These are phyloP conservation scores for Apiospora sp. DNA, from an alignment of 2,329 filamentous ascomycete species.

Conservation along the genomic window DNA sequence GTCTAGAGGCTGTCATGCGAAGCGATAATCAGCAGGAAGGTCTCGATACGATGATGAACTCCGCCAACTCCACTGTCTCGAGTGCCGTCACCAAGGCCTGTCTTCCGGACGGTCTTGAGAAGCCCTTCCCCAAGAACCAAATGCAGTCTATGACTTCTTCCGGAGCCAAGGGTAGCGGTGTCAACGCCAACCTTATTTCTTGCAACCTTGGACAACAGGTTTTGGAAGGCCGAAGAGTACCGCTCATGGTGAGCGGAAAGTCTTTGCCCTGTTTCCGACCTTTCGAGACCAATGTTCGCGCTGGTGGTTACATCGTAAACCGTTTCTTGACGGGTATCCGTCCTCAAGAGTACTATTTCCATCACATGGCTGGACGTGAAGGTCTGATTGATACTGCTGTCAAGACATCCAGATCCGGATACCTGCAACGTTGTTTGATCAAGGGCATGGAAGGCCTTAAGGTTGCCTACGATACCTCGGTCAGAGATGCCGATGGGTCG, in stretches of 20 bases:
- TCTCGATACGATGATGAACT: constrained; percentile 88
- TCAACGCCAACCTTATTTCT: constrained; percentile 97
- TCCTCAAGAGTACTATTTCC: constrained; percentile 98
- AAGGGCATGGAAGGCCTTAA: constrained; percentile 97
- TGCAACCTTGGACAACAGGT: constrained; percentile 98
- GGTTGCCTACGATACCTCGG: constrained; percentile 92
- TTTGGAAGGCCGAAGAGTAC: constrained; percentile 92
- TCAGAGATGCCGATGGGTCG: constrained; percentile 91
- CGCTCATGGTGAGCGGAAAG: constrained; percentile 97
- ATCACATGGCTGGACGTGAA: constrained; percentile 98
- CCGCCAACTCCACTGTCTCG: constrained; percentile 73
- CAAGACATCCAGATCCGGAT: constrained; percentile 96
- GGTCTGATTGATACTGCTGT: constrained; percentile 98
- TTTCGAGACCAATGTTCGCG: constrained; percentile 87
- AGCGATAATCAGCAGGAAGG: constrained; percentile 91
- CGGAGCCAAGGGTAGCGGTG: constrained; percentile 89
- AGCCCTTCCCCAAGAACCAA: constrained; percentile 94
- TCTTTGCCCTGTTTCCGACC: constrained; percentile 92
- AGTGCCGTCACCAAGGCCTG: constrained; percentile 80
- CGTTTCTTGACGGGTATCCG: constrained; percentile 98
- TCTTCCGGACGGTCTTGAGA: constrained; percentile 83
- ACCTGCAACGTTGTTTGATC: constrained; percentile 94
- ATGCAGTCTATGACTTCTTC: constrained; percentile 99
- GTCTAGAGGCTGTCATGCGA: constrained; percentile 87
- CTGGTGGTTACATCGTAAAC: constrained; percentile 92